These are phyloP conservation scores for Gremmenia infestans DNA, from an alignment of 2,329 filamentous ascomycete genomes.

Conservation along the genomic window DNA sequence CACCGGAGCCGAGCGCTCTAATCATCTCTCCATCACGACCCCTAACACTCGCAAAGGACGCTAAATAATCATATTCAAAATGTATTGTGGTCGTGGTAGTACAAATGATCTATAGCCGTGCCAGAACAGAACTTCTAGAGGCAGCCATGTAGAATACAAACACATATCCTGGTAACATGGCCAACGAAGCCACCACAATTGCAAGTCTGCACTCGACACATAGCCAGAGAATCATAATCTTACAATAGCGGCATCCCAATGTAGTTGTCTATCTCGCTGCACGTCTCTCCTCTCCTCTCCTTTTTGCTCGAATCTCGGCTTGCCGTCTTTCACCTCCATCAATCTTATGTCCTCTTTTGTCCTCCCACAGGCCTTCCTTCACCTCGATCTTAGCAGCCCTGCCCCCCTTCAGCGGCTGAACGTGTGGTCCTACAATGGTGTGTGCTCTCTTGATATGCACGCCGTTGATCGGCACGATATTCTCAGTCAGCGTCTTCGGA, in stretches of 20 bases:
- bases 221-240: constrained; percentile 25
- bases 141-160: not conserved
- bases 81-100: not conserved
- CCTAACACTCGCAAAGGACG: not conserved
- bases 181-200: not conserved
- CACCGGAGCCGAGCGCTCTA: not conserved
- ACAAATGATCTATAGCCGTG: constrained; percentile 9
- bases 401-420: constrained; percentile 62
- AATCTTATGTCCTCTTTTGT: constrained; percentile 80
- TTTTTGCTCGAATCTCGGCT: constrained; percentile 83
- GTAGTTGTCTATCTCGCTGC: constrained; percentile 35
- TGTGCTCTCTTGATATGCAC: constrained; percentile 65
- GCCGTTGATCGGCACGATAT: constrained; percentile 52
- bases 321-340: constrained; percentile 92
- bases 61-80: not conserved
- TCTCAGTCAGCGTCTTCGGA: constrained; percentile 28
- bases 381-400: constrained; percentile 62
- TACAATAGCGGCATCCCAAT: constrained; percentile 19
- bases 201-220: constrained; percentile 10
- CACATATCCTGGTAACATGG: not conserved
- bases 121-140: constrained; percentile 8
- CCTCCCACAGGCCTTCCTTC: constrained; percentile 90
- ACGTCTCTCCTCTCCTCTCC: constrained; percentile 63
- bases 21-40: not conserved
- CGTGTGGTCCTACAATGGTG: constrained; percentile 70